Percentiles rank a stretch among this genome's conserved stretches.
phyloP scores from a whole-genome alignment of 2,329 filamentous ascomycete genomes.

The Neonectria sp. region DNA sequence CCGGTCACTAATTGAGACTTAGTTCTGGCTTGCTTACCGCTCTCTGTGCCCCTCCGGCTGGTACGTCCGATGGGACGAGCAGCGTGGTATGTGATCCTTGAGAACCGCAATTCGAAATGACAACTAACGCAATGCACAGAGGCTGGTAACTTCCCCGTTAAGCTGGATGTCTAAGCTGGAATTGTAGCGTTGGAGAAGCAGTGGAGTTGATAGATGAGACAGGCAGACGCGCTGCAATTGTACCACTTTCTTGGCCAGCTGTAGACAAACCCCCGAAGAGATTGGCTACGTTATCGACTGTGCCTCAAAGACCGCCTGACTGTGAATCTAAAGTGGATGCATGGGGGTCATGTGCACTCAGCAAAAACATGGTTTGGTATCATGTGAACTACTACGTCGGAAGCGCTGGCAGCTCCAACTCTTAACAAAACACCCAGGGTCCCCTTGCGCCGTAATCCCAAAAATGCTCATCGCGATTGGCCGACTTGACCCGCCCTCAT shows the following conservation, averaged over 20 bases:
- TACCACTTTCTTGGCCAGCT: constrained; percentile 53
- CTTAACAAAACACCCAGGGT: constrained; percentile 31
- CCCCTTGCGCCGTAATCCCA: constrained; percentile 45
- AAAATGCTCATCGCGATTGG: constrained; percentile 42
- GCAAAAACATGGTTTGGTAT: constrained; percentile 37
- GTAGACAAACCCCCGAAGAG: constrained; percentile 48
- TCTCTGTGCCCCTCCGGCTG: constrained; percentile 97
- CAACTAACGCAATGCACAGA: constrained; percentile 62
- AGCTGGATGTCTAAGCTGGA: constrained; percentile 70
- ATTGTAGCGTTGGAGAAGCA: constrained; percentile 42
- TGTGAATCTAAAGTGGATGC: constrained; percentile 31
- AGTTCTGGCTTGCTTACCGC: constrained; percentile 98
- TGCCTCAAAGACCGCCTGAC: constrained; percentile 23
- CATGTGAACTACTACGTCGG: constrained; percentile 36
- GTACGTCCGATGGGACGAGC: constrained; percentile 96
- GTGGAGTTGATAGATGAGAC: constrained; percentile 48
- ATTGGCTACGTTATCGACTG: constrained; percentile 38
- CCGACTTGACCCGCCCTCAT: constrained; percentile 21
- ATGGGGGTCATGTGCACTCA: constrained; percentile 13
- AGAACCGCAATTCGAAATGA: constrained; percentile 26
- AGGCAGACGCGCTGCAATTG: constrained; percentile 55
- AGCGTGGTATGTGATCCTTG: constrained; percentile 80
- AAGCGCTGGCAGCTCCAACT: constrained; percentile 38
- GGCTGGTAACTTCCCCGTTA: constrained; percentile 77
- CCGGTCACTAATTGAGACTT: constrained; percentile 40